Conservation (phyloP, 768 basidiomycete species). For the Boletus barrowsii region DNA sequence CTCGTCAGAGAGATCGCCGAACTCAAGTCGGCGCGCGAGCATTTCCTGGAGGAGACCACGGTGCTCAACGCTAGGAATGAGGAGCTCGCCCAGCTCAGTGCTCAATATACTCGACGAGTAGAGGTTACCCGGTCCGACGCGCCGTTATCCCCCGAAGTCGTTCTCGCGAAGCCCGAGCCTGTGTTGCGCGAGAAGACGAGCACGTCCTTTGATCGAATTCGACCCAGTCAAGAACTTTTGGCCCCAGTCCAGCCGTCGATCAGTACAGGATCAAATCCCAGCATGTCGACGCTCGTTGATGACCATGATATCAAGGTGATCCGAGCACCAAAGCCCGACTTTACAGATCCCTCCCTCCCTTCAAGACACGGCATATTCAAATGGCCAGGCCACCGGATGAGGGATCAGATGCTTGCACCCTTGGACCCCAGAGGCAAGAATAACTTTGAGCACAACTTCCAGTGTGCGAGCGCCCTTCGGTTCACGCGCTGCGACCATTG, state of each 20-base stretch:
- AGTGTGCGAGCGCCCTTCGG: constrained; percentile 82
- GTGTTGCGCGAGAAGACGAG: constrained; percentile 24
- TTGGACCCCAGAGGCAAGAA: constrained; percentile 41
- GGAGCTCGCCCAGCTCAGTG: constrained; percentile 83
- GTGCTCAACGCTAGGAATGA: constrained; percentile 90
- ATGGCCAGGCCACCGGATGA: constrained; percentile 62
- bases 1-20: constrained; percentile 81
- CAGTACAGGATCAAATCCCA: constrained; percentile 17
- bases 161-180: constrained; percentile 7
- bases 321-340: constrained; percentile 29
- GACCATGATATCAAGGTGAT: constrained; percentile 28
- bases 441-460: constrained; percentile 76
- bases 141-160: constrained; percentile 9
- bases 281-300: constrained; percentile 22
- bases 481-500: constrained; percentile 95
- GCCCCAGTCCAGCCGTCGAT: constrained; percentile 11
- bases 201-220: constrained; percentile 28
- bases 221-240: constrained; percentile 10
- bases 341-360: constrained; percentile 45
- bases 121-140: constrained; percentile 40
- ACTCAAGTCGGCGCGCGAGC: constrained; percentile 80
- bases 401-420: constrained; percentile 36
- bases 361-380: constrained; percentile 64
- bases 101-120: constrained; percentile 76
- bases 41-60: constrained; percentile 88